A percentile compares a stretch with the other conserved stretches of the same genome.
These are phyloP conservation scores for Fusarium hostae DNA, from an alignment of 2,329 filamentous ascomycete genomes.

Conservation along the genomic window DNA sequence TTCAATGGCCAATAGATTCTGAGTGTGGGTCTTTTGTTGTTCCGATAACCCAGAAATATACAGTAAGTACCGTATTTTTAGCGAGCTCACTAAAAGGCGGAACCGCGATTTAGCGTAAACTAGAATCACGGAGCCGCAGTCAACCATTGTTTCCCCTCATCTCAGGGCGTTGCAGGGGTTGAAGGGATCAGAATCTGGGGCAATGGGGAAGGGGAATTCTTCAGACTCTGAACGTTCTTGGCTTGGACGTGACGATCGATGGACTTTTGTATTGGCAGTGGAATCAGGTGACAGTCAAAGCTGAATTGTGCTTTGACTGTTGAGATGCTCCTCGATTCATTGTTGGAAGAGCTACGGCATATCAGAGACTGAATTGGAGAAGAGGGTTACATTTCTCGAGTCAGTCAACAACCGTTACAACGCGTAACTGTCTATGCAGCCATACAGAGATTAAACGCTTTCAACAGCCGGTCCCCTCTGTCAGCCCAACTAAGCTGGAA, in stretches of 20 bases:
- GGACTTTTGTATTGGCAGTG: neutral
- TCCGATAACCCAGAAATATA: constrained; percentile 1
- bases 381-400: neutral
- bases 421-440: neutral
- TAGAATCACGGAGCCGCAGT: constrained; percentile 42
- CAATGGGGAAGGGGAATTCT: constrained; percentile 13
- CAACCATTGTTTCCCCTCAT: constrained; percentile 35
- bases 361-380: neutral
- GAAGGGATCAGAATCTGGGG: constrained; percentile 7
- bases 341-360: neutral
- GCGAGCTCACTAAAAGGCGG: constrained; percentile 34
- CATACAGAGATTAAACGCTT: neutral
- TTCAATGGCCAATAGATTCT: neutral
- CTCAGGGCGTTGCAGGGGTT: constrained; percentile 8
- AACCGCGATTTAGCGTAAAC: constrained; percentile 43
- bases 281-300: neutral
- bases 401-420: neutral
- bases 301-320: neutral
- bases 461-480: neutral
- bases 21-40: constrained; percentile 5
- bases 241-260: neutral
- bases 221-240: neutral
- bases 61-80: constrained; percentile 1
- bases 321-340: neutral
- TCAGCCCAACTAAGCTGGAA: neutral